A percentile compares a stretch with the other conserved stretches of the same genome.
These are phyloP conservation scores for Cladosporium cucumerinum DNA, from an alignment of 2,329 filamentous ascomycete species.

Conservation along the genomic window DNA sequence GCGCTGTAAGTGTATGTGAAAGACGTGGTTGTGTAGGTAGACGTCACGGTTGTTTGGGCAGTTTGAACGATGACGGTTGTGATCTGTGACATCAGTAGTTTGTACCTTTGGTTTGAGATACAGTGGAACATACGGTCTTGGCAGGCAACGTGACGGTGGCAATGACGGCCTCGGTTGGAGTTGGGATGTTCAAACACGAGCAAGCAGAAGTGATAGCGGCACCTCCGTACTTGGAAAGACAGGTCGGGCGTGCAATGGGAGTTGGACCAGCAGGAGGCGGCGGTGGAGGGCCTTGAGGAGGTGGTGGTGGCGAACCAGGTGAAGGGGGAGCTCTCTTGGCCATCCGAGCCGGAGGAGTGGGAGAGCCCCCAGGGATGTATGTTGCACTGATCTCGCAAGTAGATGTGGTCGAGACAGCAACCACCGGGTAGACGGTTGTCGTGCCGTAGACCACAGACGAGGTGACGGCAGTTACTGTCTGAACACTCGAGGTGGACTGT, in stretches of 20 bases:
- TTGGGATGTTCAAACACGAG: constrained; percentile 17
- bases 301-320: not conserved
- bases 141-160: constrained; percentile 1
- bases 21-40: not conserved
- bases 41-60: constrained; percentile 2
- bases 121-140: not conserved
- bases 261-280: constrained; percentile 1
- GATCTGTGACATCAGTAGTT: constrained; percentile 1
- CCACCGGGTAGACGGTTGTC: constrained; percentile 14
- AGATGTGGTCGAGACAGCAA: constrained; percentile 1
- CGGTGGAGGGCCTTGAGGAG: not conserved
- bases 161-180: not conserved
- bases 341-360: not conserved
- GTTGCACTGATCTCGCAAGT: constrained; percentile 10
- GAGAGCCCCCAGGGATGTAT: not conserved
- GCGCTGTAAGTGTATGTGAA: constrained; percentile 4
- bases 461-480: not conserved
- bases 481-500: constrained; percentile 1
- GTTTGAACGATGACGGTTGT: constrained; percentile 1
- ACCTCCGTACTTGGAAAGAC: constrained; percentile 2
- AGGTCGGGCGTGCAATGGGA: constrained; percentile 8
- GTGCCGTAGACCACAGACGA: not conserved
- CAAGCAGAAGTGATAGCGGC: constrained; percentile 13
- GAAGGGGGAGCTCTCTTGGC: constrained; percentile 7
- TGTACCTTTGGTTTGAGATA: not conserved